Percentiles rank a stretch among this genome's conserved stretches.
Conservation (phyloP, 176 grass and related monocot genomes). For the Ensete glaucum region DNA sequence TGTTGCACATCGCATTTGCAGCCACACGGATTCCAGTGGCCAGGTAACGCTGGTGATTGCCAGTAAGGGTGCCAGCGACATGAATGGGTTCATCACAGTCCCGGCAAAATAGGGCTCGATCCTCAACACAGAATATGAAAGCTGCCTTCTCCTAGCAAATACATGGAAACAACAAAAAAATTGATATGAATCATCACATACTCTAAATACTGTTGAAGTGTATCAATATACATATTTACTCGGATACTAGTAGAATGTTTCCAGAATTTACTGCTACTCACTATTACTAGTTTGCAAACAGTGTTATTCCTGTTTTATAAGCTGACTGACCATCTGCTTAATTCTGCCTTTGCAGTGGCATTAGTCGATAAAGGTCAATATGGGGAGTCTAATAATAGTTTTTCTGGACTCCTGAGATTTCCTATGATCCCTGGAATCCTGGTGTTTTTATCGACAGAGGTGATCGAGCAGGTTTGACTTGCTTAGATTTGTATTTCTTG, state of each 20-base stretch:
- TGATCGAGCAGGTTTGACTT: too few relatives aligned
- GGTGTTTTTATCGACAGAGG: too few relatives aligned
- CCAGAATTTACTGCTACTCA: background rate
- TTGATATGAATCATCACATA: background rate
- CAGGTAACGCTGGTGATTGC: conserved; percentile 92
- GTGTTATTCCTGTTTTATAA: too few relatives aligned
- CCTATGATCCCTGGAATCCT: too few relatives aligned
- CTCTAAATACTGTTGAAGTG: background rate
- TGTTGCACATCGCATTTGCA: conserved; percentile 17
- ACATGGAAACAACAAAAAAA: background rate
- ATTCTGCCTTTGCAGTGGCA: too few relatives aligned
- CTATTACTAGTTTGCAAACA: background rate
- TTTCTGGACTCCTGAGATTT: too few relatives aligned
- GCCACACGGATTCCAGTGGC: conserved; percentile 87
- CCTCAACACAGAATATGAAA: conserved; percentile 98
- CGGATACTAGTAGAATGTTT: background rate
- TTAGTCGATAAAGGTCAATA: too few relatives aligned
- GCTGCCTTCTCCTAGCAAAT: conserved; percentile 76
- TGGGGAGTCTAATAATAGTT: too few relatives aligned
- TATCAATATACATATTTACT: too few relatives aligned
- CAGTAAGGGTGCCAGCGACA: conserved; percentile 70
- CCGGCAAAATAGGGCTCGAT: conserved; percentile 91
- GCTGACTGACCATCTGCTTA: too few relatives aligned
- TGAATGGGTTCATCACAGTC: conserved; percentile 97
- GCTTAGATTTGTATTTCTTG: too few relatives aligned